phyloP scores from a whole-genome alignment of 2,329 filamentous ascomycete species.

The Akanthomyces dipterigenus region DNA sequence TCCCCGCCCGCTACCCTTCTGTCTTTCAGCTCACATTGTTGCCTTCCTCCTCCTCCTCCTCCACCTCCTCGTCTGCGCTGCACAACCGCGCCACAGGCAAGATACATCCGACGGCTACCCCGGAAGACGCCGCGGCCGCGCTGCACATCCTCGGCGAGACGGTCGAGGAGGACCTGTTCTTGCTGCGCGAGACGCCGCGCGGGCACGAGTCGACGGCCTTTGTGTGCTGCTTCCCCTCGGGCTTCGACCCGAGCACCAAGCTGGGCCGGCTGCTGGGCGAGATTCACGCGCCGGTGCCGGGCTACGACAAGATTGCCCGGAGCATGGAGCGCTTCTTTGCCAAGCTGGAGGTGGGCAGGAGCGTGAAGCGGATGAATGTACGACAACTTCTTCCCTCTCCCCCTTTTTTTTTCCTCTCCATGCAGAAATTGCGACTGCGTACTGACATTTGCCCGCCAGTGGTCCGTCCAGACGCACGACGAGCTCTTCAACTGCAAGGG shows the following conservation, averaged over 20 bases:
- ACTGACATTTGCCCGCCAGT: slow-evolving; percentile 26
- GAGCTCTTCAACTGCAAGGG: slow-evolving; percentile 33
- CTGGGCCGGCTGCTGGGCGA: slow-evolving; percentile 41
- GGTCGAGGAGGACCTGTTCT: slow-evolving; percentile 49
- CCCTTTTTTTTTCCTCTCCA: not conserved
- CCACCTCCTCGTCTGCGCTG: slow-evolving; percentile 37
- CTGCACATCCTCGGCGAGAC: slow-evolving; percentile 40
- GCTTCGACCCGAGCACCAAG: slow-evolving; percentile 45
- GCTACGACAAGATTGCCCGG: slow-evolving; percentile 45
- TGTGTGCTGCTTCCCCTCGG: slow-evolving; percentile 44
- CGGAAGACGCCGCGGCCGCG: slow-evolving; percentile 24
- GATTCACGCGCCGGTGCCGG: slow-evolving; percentile 47
- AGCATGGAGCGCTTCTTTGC: slow-evolving; percentile 51
- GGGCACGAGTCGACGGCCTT: slow-evolving; percentile 42
- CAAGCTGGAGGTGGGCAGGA: slow-evolving; percentile 40
- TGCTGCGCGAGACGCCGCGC: slow-evolving; percentile 35
- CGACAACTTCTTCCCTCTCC: not conserved
- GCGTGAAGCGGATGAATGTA: slow-evolving; percentile 45
- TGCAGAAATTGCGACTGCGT: too few relatives aligned
- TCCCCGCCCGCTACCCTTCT: slow-evolving; percentile 41
- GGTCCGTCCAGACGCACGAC: slow-evolving; percentile 39
- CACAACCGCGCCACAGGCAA: slow-evolving; percentile 11
- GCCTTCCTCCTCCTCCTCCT: slow-evolving; percentile 16
- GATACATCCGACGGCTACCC: not conserved
- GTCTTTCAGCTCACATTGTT: slow-evolving; percentile 41